Base-by-base conservation (phyloP, 345 rosid species). In the Arabidopsis arenosa region DNA sequence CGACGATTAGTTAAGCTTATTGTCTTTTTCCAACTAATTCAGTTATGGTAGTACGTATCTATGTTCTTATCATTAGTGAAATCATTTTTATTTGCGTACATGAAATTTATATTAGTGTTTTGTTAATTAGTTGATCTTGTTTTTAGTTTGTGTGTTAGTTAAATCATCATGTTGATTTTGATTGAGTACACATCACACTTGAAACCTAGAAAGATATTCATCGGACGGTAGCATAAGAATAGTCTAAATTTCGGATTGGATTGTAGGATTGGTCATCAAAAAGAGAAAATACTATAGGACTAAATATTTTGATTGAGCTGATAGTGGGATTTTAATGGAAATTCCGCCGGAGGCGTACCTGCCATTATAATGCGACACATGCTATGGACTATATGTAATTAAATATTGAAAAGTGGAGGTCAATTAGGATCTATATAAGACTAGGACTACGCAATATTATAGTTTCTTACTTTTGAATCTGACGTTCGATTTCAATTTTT, bases 261-360 rank as follows among this genome's bases (percentile, higher is more conserved):
- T 23, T 23, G 26, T 23, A 23, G 26, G 26, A 23, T 23, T 23
- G 26, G 26, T 23, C 26, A 23, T 23, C 26, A 23, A 23, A 23
- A 23, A 23, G 26, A 23, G 26, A 23, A 23, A 23, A 23, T 23
- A 23, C 26, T 23, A 23, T 2, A 23, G 26, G 26, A 23, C 26
- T 23, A 23, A 28, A 28, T 28, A 28, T 28, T 28, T 47, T 48
- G 49, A 15, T 23, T 12, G 68, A 39, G 30, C 11, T 28, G 44
- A 44, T 47, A 3, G 49, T 47, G 60, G 37, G 67, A n/a, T 58
- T 33, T 75, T 67, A 75, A 75, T 49, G 26, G 3, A 67, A 58
- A 37, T 67, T 66, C 17, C 73, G 62, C 68, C 54, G 8, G 43
- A 66, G 13, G 14, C 51, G n/a, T n/a, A 17, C 45, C n/a, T 57